These are phyloP conservation scores for Ceratobasidium sp. DNA, from an alignment of 1,284 basidiomycete genomes.

Conservation along the genomic window DNA sequence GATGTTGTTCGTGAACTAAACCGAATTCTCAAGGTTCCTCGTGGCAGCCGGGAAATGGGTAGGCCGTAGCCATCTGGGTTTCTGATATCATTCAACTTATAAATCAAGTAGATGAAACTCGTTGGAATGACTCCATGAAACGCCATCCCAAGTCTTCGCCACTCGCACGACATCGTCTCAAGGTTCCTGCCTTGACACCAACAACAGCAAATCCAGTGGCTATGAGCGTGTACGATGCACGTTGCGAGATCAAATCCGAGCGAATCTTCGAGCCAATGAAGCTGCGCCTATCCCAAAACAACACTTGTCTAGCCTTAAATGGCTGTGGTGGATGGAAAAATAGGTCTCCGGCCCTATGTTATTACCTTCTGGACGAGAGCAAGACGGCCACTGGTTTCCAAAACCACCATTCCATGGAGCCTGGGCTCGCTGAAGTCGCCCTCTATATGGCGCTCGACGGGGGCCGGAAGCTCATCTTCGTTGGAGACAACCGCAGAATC, in stretches of 20 bases:
- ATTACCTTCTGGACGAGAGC: neutral
- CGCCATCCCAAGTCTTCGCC: neutral
- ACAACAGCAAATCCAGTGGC: constrained; percentile 12
- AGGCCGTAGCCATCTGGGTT: no score
- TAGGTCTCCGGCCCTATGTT: neutral
- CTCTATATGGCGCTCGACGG: constrained; percentile 29
- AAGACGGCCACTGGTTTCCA: neutral
- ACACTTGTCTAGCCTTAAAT: constrained; percentile 19
- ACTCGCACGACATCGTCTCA: constrained; percentile 10
- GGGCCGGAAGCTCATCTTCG: constrained; percentile 18
- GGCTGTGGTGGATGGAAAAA: constrained; percentile 15
- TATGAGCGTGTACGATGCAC: constrained; percentile 23
- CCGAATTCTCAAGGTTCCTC: neutral
- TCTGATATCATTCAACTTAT: no score
- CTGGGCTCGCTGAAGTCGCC: constrained; percentile 10
- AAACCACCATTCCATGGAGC: constrained; percentile 9
- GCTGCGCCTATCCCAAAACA: neutral
- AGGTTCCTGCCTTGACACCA: constrained; percentile 25
- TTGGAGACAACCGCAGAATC: constrained; percentile 34
- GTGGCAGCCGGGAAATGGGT: neutral
- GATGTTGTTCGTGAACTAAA: no score
- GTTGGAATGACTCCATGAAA: constrained; percentile 4
- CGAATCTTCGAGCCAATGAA: neutral
- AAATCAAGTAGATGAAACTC: no score
- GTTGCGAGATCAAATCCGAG: constrained; percentile 23